Percentiles rank a stretch among this genome's conserved stretches.
Evolutionary conservation across 345 rosid species (phyloP).

Genomic region (Eucalyptus erythrocorys): DNA sequence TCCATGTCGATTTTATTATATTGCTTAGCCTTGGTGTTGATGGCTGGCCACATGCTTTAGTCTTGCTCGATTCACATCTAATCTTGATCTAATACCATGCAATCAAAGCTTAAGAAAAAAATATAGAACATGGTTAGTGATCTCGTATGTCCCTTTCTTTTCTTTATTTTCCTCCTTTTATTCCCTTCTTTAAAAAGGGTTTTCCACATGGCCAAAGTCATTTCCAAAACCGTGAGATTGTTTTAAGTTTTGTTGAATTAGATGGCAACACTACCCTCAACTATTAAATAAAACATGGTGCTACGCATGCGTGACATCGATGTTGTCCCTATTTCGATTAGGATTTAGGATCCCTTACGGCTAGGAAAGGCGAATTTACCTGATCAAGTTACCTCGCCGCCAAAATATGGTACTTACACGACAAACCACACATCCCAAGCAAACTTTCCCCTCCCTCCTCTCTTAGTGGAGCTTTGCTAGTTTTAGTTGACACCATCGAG

Average conservation of each 20-base stretch:
- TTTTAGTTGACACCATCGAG: background rate
- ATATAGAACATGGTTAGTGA: background rate
- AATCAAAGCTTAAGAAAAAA: background rate
- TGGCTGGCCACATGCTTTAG: background rate
- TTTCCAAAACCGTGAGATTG: background rate
- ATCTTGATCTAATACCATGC: background rate
- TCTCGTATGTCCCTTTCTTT: background rate
- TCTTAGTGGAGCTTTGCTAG: background rate
- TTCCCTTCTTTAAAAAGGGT: background rate
- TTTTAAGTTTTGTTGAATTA: background rate
- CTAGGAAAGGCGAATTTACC: background rate
- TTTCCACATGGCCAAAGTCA: background rate
- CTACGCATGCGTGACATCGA: accelerated
- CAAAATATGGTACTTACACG: background rate
- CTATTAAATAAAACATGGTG: background rate
- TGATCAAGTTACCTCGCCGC: background rate
- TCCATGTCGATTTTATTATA: background rate
- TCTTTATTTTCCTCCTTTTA: background rate
- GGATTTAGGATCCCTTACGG: background rate
- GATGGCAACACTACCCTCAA: background rate
- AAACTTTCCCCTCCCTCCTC: background rate
- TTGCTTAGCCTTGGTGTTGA: background rate
- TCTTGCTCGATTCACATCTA: background rate
- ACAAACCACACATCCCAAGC: background rate
- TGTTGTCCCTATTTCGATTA: background rate